Base-by-base conservation (phyloP, 2,329 filamentous ascomycete genomes). In the Paradendryphiella salina region DNA sequence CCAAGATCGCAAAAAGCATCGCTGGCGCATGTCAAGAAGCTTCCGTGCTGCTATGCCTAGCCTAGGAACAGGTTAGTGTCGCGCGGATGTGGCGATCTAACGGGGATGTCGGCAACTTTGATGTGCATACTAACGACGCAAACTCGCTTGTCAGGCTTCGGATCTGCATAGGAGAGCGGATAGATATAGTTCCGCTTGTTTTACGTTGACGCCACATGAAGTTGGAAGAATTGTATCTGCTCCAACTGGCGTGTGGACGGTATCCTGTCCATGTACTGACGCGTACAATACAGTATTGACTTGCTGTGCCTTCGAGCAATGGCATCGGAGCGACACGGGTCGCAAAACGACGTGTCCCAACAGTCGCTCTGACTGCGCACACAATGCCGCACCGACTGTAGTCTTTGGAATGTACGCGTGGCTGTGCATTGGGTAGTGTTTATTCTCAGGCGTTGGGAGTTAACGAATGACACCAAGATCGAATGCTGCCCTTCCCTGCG, bases 101-200 rank as follows among this genome's bases (percentile, higher is more conserved):
- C 32, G 52, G 29, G 32, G 44, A 52, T 48, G 39, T 48, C 40
- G 52, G 38, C 47, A 52, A 40, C 38, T 31, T 42, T 41, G 43
- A 35, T 5, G 33, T 48, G 17, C 37, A 31, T 5, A 33, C 45
- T 42, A 50, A 36, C 26, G 20, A 36, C 32, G 32, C 23, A 26
- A 10, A 33, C 39, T 42, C 39, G 39, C 39, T 17, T 42, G 13
- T 15, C 29, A 21, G n/a, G 15, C 28, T 20, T 34, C 50, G 45
- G 50, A 39, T 21, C 39, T 39, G 28, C 11, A 14, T 52, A n/a
- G 50, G 48, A 52, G 48, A 47, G 43, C 52, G 49, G 52, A n/a
- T n/a, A n/a, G 29, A 2, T 31, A 28, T 49, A 5, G 35, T 31
- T 36, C 39, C 43, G 53, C 34, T 32, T 43, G 14, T 33, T 36